Base-by-base conservation (phyloP, 179 eudicot species). In the Beta corolliflora region DNA sequence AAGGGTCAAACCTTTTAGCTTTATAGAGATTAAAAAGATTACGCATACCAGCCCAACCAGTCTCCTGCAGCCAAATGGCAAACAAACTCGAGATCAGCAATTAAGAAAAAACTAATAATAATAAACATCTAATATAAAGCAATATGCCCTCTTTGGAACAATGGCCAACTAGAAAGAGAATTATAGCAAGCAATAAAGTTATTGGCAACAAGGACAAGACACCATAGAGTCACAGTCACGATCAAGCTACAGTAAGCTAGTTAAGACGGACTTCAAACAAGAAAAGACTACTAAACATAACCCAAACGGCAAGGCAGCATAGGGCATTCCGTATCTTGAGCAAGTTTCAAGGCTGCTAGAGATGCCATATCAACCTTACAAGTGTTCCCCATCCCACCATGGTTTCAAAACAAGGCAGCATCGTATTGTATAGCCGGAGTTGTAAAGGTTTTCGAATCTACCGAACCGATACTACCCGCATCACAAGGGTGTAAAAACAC, bases 21-120 rank as follows among this genome's bases (percentile, higher is more conserved):
- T 86, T 96, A 82, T 94, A 96, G 73, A 88, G 92, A 75, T 93
- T 90, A 48, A 93, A 78, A 81, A 96, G 93, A 86, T 93, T 92
- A 79, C 88, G 82, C 88, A 95, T 89, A 77, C 99, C 98, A 80
- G 91, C 91, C 98, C 93, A 91, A 83, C 92, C 99, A 83, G 93
- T 91, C 82, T 92, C 99, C 99, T 95, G 89, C 71, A 77, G 31
- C 36, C 29, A 76, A 75, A 84, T 8, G 64, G 65, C 71, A 84
- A 25, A 25, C 71, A 84, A 60, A 63, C 23, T 13, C 7, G 48
- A 68, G 71, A 61, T 77, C 10, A 65, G 50, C 46, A 18, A 2
- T 55, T 12, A 3, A 25, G 7, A 36, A 60, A 54, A 36, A 36
- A 36, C 41, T 36, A 9, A 15, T 25, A 25, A 25, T 25, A 25